Percentiles rank a stretch among this genome's conserved stretches.
phyloP scores from a whole-genome alignment of 1,284 basidiomycete genomes.

The Ceratobasidium sp. region DNA sequence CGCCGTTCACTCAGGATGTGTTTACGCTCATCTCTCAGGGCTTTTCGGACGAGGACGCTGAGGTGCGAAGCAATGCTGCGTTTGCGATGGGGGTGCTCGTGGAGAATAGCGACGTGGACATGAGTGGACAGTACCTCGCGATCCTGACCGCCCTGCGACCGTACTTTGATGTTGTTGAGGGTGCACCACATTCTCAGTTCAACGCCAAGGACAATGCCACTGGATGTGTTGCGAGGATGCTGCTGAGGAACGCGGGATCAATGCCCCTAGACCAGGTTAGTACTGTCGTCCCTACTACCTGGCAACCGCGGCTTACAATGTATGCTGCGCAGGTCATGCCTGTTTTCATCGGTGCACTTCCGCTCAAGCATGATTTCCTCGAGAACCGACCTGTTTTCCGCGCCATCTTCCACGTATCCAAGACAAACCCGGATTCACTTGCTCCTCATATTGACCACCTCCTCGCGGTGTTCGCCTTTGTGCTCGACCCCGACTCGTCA shows the following conservation, averaged over 20 bases:
- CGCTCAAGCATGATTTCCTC: slow-evolving; percentile 85
- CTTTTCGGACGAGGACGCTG: slow-evolving; percentile 83
- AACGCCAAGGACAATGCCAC: slow-evolving; percentile 96
- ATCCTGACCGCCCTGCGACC: slow-evolving; percentile 83
- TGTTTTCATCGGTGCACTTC: slow-evolving; percentile 81
- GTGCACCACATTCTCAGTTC: slow-evolving; percentile 66
- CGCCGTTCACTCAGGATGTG: slow-evolving; percentile 74
- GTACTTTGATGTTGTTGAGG: slow-evolving; percentile 74
- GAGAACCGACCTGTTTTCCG: slow-evolving; percentile 92
- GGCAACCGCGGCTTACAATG: background rate
- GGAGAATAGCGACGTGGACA: slow-evolving; percentile 84
- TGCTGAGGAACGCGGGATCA: slow-evolving; percentile 79
- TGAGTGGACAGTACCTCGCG: slow-evolving; percentile 81
- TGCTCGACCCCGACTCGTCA: slow-evolving; percentile 73
- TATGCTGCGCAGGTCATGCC: slow-evolving; percentile 69
- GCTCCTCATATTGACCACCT: slow-evolving; percentile 82
- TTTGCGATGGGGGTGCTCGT: slow-evolving; percentile 93
- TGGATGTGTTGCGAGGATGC: slow-evolving; percentile 89
- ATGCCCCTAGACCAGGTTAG: slow-evolving; percentile 81
- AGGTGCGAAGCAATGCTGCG: slow-evolving; percentile 95
- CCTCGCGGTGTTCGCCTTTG: slow-evolving; percentile 81
- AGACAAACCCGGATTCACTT: slow-evolving; percentile 72
- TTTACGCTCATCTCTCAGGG: slow-evolving; percentile 75
- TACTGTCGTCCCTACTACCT: background rate
- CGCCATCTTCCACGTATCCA: slow-evolving; percentile 88